phyloP scores from a whole-genome alignment of 1,139 yeast species.

The Geotrichum fermentans region DNA sequence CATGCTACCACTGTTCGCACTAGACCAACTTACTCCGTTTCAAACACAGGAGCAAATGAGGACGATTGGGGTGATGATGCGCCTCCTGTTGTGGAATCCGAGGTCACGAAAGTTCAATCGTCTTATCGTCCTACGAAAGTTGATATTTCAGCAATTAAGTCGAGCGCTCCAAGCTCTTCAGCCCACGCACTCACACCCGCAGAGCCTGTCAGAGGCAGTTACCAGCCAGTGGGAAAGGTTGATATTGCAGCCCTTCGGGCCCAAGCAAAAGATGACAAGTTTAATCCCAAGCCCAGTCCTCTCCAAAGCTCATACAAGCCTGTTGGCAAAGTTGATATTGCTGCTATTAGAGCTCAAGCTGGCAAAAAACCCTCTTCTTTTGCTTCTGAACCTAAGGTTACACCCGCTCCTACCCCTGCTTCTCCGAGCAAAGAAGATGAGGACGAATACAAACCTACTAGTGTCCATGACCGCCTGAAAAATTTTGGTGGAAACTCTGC shows the following conservation, averaged over 20 bases:
- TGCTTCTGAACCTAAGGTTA: slow-evolving; percentile 7
- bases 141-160: slow-evolving; percentile 43
- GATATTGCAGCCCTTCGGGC: slow-evolving; percentile 47
- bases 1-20: slow-evolving; percentile 34
- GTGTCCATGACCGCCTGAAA: slow-evolving; percentile 45
- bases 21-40: slow-evolving; percentile 36
- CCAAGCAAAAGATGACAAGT: slow-evolving; percentile 35
- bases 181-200: slow-evolving; percentile 23
- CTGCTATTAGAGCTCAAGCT: slow-evolving; percentile 43
- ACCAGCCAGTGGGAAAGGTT: slow-evolving; percentile 55
- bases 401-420: slow-evolving; percentile 4
- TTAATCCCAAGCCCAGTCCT: slow-evolving; percentile 31
- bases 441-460: slow-evolving; percentile 36
- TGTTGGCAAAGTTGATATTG: slow-evolving; percentile 54
- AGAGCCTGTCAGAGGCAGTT: slow-evolving; percentile 45
- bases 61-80: slow-evolving; percentile 60
- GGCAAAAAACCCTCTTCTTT: slow-evolving; percentile 23
- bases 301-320: slow-evolving; percentile 47
- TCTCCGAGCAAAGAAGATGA: slow-evolving; percentile 25
- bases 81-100: slow-evolving; percentile 38
- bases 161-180: slow-evolving; percentile 29
- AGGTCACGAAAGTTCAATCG: slow-evolving; percentile 51
- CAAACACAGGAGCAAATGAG: slow-evolving; percentile 38
- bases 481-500: slow-evolving; percentile 25
- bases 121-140: slow-evolving; percentile 67